Conservation (phyloP, 2,329 filamentous ascomycete genomes). For the Chaetomiaceae sp. region DNA sequence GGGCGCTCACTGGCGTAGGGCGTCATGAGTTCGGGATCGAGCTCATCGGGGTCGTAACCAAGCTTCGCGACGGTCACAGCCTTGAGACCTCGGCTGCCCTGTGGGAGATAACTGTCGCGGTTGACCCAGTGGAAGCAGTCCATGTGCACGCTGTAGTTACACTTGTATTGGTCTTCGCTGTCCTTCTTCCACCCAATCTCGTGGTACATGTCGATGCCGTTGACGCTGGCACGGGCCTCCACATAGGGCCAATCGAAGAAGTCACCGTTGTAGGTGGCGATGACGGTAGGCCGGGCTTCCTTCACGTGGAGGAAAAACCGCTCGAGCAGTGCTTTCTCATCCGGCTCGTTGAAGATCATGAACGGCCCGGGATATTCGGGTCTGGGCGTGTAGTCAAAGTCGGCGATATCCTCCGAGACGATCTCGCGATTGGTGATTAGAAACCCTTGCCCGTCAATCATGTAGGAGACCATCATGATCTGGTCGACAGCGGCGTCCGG, state of each 20-base stretch:
- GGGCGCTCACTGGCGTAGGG: slow-evolving; percentile 84
- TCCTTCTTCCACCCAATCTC: slow-evolving; percentile 97
- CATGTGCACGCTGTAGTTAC: slow-evolving; percentile 95
- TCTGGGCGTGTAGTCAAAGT: slow-evolving; percentile 97
- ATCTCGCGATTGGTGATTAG: slow-evolving; percentile 97
- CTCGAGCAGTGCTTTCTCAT: slow-evolving; percentile 82
- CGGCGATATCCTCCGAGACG: slow-evolving; percentile 91
- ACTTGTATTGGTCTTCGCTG: slow-evolving; percentile 92
- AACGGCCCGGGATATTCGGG: slow-evolving; percentile 94
- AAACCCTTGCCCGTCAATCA: slow-evolving; percentile 98
- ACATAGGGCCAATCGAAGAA: slow-evolving; percentile 99
- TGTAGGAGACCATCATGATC: slow-evolving; percentile 99
- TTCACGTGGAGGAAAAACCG: slow-evolving; percentile 95
- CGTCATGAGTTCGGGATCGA: slow-evolving; percentile 96
- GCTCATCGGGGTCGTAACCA: slow-evolving; percentile 94
- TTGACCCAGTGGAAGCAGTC: slow-evolving; percentile 99
- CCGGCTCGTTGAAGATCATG: slow-evolving; percentile 96
- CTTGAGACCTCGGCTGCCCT: slow-evolving; percentile 94
- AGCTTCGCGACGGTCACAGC: slow-evolving; percentile 97
- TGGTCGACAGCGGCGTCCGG: slow-evolving; percentile 92
- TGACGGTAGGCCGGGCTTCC: slow-evolving; percentile 87
- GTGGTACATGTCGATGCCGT: slow-evolving; percentile 98
- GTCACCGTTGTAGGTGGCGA: slow-evolving; percentile 99
- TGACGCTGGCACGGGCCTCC: slow-evolving; percentile 83
- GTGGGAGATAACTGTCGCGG: slow-evolving; percentile 93